Evolutionary conservation across 2,329 filamentous ascomycete genomes (phyloP), one percentile per base, ranked within the genome.

Genomic region (Zymoseptoria tritici): DNA sequence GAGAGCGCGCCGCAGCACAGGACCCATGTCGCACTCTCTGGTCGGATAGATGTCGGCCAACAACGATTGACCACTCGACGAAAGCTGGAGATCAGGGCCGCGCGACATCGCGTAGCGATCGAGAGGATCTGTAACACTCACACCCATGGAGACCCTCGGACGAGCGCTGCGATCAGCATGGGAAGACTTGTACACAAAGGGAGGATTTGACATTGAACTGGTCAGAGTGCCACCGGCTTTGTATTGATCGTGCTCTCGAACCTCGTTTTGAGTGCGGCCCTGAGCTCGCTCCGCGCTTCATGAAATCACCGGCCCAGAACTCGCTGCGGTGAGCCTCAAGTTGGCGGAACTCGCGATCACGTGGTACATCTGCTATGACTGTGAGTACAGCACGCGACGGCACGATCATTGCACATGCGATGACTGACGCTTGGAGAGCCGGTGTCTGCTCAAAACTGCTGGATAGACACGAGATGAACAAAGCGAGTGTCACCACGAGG

Each of bases 351-450:
- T 96, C 57, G 84, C 80, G 22, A 70, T 92, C 53, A 86, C 84
- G 53, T 96, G 91, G 90, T 83, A 83, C 67, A 79, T 85, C 51
- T 81, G 85, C 63, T 89, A 88, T 71, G 90, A 95, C 73, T 85
- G 87, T 75, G 81, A 85, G 77, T 66, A 8, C 9, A 53, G 19
- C 52, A 49, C 54, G 46, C 57, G 21, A 51, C 54, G 9, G 42
- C 19, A 56, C 24, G 51, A 16, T 26, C 21, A 22, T 16, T 20
- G 19, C 46, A 46, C 9, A 26, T 26, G 50, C 55, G 26, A 24
- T 53, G 49, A 42, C 64, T 64, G 56, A 67, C 56, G 7, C 22
- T 22, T 22, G 21, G 21, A 22, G 21, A 22, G 21, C 21, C 21
- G 21, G 21, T 22, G 22, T 24, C 22, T 24, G 22, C 22, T 24